A percentile compares a stretch with the other conserved stretches of the same genome.
phyloP scores from a whole-genome alignment of 495 filamentous ascomycete species.

The Hamigera avellanea region DNA sequence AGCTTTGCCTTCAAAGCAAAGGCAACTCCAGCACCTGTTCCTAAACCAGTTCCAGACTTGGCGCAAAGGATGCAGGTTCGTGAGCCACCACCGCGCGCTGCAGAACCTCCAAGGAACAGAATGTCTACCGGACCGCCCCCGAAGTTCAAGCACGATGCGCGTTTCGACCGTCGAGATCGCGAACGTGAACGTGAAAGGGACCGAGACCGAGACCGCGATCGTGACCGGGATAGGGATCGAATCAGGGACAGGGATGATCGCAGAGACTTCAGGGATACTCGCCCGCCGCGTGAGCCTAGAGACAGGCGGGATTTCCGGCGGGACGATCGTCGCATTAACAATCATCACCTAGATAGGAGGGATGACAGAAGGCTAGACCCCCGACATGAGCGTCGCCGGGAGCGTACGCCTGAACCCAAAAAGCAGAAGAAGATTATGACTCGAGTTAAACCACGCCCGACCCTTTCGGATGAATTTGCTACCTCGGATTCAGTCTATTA shows the following conservation, averaged over 20 bases:
- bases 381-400: conserved; percentile 31
- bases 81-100: conserved; percentile 29
- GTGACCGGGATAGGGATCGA: conserved; percentile 25
- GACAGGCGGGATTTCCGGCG: conserved; percentile 36
- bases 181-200: conserved; percentile 30
- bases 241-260: conserved; percentile 28
- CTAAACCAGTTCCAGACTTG: conserved; percentile 61
- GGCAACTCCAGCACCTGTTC: conserved; percentile 37
- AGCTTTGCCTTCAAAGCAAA: conserved; percentile 84
- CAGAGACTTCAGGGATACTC: conserved; percentile 32
- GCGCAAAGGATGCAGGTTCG: conserved; percentile 55
- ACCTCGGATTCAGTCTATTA: conserved; percentile 79
- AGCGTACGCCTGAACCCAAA: conserved; percentile 16
- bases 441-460: conserved; percentile 59
- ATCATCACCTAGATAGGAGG: conserved; percentile 24
- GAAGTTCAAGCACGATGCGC: conserved; percentile 31
- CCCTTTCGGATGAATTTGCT: conserved; percentile 57
- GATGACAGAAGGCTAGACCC: conserved; percentile 24
- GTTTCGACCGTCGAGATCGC: conserved; percentile 27
- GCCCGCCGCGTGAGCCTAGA: conserved; percentile 37
- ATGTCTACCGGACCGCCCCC: conserved; percentile 27
- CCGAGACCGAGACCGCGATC: conserved; percentile 27
- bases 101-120: conserved; percentile 26
- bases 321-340: conserved; percentile 28
- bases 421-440: conserved; percentile 61